Evolutionary conservation across 129 eudicot species (phyloP).

Genomic region (Chrysanthemum makinoi): DNA sequence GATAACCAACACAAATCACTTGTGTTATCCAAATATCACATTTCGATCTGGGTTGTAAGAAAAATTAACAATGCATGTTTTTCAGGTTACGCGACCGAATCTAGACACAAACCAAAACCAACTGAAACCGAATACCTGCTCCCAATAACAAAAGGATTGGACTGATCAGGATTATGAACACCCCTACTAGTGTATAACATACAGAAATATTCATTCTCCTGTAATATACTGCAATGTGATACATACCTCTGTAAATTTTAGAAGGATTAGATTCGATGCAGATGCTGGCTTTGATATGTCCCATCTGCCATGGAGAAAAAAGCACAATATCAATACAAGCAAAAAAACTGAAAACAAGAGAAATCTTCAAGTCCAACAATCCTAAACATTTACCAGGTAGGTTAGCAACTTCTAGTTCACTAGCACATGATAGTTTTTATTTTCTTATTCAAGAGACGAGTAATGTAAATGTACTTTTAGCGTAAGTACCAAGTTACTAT

Average conservation of each 20-base stretch:
- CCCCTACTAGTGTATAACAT: too few species aligned
- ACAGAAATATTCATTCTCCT: not conserved
- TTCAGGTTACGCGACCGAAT: too few species aligned
- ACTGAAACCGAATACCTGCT: too few species aligned
- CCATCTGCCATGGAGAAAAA: conserved; percentile 55
- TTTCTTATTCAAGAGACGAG: not conserved
- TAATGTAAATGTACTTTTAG: not conserved
- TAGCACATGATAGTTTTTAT: not conserved
- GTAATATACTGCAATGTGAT: not conserved
- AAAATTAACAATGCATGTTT: too few species aligned
- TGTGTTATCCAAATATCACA: too few species aligned
- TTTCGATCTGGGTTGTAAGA: too few species aligned
- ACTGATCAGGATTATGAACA: too few species aligned
- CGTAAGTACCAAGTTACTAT: too few species aligned
- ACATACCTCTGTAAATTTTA: conserved; percentile 79
- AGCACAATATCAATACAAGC: conserved; percentile 20
- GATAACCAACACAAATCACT: too few species aligned
- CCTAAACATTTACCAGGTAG: not conserved
- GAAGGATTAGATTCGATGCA: conserved; percentile 72
- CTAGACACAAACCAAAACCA: too few species aligned
- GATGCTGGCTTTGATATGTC: conserved; percentile 83
- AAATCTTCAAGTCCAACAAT: conserved; percentile 2
- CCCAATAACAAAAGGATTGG: too few species aligned
- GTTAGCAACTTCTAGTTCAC: not conserved
- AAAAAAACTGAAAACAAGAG: not conserved